Percentiles rank a stretch among this genome's conserved stretches.
Conservation (phyloP, 768 basidiomycete species). For the Phlebiopsis flavidoalba region DNA sequence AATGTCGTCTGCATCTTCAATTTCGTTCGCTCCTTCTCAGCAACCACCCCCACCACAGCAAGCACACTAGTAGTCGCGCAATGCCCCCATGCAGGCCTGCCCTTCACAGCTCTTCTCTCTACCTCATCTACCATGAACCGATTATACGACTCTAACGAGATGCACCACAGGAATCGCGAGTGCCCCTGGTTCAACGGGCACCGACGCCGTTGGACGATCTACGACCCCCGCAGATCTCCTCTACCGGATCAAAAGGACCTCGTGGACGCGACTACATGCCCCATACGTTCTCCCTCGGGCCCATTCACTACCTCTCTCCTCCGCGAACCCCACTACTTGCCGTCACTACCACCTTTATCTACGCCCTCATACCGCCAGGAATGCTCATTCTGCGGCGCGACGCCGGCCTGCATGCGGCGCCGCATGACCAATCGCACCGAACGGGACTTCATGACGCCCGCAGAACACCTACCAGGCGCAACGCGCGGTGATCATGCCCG, state of each 20-base stretch:
- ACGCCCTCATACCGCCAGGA: constrained; percentile 38
- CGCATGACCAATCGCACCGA: constrained; percentile 36
- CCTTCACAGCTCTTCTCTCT: constrained; percentile 16
- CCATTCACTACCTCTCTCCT: constrained; percentile 66
- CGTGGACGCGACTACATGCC: constrained; percentile 50
- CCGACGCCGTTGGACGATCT: not conserved
- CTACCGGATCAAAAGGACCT: constrained; percentile 21
- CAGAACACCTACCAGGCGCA: not conserved
- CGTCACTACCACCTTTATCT: constrained; percentile 42
- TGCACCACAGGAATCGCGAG: not conserved
- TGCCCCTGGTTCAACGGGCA: not conserved
- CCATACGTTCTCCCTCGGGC: constrained; percentile 57
- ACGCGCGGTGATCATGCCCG: not conserved
- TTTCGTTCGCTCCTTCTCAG: not conserved
- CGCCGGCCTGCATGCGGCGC: constrained; percentile 56
- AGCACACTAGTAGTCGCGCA: not conserved
- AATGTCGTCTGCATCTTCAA: constrained; percentile 10
- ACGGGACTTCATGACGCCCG: constrained; percentile 15
- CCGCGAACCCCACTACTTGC: too few species aligned
- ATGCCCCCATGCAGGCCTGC: constrained; percentile 1
- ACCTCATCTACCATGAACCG: constrained; percentile 17
- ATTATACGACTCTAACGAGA: constrained; percentile 8
- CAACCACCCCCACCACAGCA: not conserved
- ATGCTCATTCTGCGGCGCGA: too few species aligned
- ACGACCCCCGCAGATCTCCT: constrained; percentile 17